phyloP scores from a whole-genome alignment of 2,329 filamentous ascomycete genomes.

The Ophiostoma sp. region DNA sequence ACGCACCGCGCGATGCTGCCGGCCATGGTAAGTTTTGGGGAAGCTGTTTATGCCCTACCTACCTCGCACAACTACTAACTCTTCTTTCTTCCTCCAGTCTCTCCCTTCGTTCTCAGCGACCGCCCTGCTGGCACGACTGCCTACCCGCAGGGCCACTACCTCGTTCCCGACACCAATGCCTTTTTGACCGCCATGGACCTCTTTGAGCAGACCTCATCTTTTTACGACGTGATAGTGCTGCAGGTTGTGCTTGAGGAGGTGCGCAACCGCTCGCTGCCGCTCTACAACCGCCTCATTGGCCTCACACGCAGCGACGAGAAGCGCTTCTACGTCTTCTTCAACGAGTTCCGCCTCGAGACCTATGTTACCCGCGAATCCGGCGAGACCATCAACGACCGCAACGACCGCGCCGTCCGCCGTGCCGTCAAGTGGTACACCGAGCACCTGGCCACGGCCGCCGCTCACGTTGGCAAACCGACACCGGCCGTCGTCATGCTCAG shows the following conservation, averaged over 20 bases:
- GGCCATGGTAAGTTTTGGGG: slow-evolving; percentile 62
- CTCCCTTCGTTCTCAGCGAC: slow-evolving; percentile 84
- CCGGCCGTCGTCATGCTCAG: slow-evolving; percentile 91
- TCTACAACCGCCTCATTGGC: slow-evolving; percentile 90
- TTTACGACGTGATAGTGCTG: slow-evolving; percentile 94
- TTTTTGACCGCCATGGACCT: slow-evolving; percentile 95
- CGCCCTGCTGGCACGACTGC: slow-evolving; percentile 79
- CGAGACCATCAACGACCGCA: slow-evolving; percentile 94
- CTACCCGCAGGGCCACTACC: slow-evolving; percentile 86
- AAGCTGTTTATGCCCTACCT: background rate
- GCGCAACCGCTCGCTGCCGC: slow-evolving; percentile 85
- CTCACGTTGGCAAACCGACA: slow-evolving; percentile 48
- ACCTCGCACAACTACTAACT: background rate
- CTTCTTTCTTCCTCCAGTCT: slow-evolving; percentile 52
- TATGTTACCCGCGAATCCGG: slow-evolving; percentile 72
- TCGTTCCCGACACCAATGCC: slow-evolving; percentile 94
- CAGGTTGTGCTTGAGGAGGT: slow-evolving; percentile 97
- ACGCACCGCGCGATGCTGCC: slow-evolving; percentile 75
- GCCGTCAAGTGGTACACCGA: slow-evolving; percentile 88
- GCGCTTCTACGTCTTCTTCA: slow-evolving; percentile 98
- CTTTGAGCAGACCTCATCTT: slow-evolving; percentile 87
- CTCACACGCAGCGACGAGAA: slow-evolving; percentile 96
- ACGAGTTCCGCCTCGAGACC: slow-evolving; percentile 93
- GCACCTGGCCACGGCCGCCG: slow-evolving; percentile 66
- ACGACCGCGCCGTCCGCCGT: slow-evolving; percentile 84